phyloP scores from a whole-genome alignment of 2,329 filamentous ascomycete genomes.

The Dactylonectria estremocensis region DNA sequence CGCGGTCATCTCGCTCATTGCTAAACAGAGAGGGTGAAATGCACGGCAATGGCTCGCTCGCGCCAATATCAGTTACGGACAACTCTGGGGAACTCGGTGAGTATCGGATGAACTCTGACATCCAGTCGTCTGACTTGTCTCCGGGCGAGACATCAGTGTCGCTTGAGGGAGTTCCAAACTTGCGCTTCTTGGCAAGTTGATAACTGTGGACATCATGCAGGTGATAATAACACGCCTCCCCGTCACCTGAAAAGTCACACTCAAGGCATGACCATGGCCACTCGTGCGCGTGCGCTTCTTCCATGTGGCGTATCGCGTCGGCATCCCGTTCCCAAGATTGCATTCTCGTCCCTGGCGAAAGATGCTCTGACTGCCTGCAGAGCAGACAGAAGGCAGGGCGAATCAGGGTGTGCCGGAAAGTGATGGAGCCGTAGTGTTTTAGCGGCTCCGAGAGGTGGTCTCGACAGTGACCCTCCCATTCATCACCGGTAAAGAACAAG shows the following conservation, averaged over 20 bases:
- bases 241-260: not conserved
- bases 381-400: not conserved
- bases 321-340: no score
- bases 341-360: no score
- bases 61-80: no score
- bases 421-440: not conserved
- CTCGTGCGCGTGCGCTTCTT: no score
- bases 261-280: no score
- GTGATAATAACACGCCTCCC: not conserved
- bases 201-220: not conserved
- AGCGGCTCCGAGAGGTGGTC: not conserved
- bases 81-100: no score
- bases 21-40: not conserved
- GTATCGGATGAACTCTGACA: not conserved
- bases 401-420: not conserved
- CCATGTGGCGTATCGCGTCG: no score
- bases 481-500: no score
- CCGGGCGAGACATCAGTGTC: no score
- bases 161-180: not conserved
- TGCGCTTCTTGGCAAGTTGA: not conserved
- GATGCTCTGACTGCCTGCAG: no score
- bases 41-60: no score
- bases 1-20: not conserved
- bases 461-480: not conserved
- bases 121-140: not conserved